Base-by-base conservation (phyloP, 1,139 yeast genomes). In the Lodderomyces metapsilosis region DNA sequence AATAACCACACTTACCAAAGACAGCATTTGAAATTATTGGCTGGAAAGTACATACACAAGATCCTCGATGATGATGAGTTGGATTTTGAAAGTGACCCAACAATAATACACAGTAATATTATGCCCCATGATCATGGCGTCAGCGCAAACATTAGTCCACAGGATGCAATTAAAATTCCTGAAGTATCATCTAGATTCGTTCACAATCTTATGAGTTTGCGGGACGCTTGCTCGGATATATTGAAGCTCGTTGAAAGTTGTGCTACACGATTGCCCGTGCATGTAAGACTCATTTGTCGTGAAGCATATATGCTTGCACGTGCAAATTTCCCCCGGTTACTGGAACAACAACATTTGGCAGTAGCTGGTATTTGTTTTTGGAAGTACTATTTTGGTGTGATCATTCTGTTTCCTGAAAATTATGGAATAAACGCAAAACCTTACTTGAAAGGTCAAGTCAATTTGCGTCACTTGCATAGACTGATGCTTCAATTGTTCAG, bases 11-110 rank as follows among this genome's bases (percentile, higher is more conserved):
- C 84, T 5, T 76, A 77, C 41, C 88, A 84, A 52, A 70, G 86
- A 42, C 73, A 73, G 40, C 69, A 75, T 27, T 68, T 84, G 39
- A 74, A 78, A 49, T 56, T 62, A 1, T 46, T 87, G 9, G 62
- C 88, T 28, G 79, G 83, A 0, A 74, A 79, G n/a, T 51, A 74
- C 40, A 62, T 76, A 34, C 53, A 60, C 24, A 69, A 61, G 39
- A 68, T 79, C n/a, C 63, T 78, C 6, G 82, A 80, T 13, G 68
- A 77, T 43, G 83, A 80, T 20, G 81, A 77, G 34, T 54, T 78
- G 9, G 80, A 80, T 45, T 78, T 88, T 52, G 97, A 91, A 56
- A 82, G 92, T 44, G 88, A 91, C 56, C 98, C 98, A 2, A 61
- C 78, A 6, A 64, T 68, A n/a, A 80, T 85, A 28, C 82, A 83